Percentiles rank a stretch among this genome's conserved stretches.
phyloP scores from a whole-genome alignment of 257 asterid species.

The Nicotiana obtusifolia region DNA sequence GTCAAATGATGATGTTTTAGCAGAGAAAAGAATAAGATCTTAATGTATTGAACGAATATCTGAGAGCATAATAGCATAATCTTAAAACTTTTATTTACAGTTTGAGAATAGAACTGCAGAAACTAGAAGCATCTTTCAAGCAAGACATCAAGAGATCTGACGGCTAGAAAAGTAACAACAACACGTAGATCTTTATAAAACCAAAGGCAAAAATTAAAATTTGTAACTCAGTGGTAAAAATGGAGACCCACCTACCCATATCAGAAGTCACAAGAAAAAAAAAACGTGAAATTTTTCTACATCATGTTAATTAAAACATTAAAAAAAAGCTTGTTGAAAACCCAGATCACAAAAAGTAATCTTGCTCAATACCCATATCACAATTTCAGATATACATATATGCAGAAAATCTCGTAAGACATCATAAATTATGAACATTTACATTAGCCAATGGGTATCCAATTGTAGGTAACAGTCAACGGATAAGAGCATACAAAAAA shows the following conservation, averaged over 20 bases:
- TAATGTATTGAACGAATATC: not conserved
- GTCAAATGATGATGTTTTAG: not conserved
- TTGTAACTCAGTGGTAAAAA: not conserved
- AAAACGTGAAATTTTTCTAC: not conserved
- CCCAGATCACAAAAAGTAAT: not conserved
- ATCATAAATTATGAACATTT: not conserved
- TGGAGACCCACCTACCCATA: not conserved
- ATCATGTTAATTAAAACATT: not conserved
- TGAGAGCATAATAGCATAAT: not conserved
- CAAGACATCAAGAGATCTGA: not conserved
- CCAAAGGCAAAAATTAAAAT: not conserved
- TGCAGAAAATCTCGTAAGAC: not conserved
- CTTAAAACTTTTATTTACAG: not conserved
- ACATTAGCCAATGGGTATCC: not conserved
- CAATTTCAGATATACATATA: not conserved
- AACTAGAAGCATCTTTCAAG: slow-evolving; percentile 1
- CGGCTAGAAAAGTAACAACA: not conserved
- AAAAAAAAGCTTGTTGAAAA: not conserved
- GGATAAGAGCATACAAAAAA: not conserved
- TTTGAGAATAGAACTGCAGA: not conserved
- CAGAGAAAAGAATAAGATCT: not conserved
- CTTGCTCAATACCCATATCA: not conserved
- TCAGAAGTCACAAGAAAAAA: not conserved
- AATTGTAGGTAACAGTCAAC: not conserved
- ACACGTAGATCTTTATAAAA: not conserved